Percentiles rank a stretch among this genome's conserved stretches.
These are phyloP conservation scores for Globomyces sp. DNA, from an alignment of 371 early-diverging fungal species.

Conservation along the genomic window DNA sequence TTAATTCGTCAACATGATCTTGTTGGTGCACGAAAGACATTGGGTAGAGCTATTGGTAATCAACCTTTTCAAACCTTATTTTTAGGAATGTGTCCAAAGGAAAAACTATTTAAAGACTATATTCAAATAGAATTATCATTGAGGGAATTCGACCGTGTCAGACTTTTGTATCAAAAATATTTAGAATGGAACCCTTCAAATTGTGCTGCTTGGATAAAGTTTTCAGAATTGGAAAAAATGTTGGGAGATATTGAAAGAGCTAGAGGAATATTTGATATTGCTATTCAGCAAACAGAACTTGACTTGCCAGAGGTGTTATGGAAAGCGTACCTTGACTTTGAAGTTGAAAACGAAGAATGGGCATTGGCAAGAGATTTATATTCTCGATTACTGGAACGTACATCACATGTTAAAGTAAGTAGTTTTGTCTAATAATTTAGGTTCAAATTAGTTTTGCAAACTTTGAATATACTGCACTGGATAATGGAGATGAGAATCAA, in stretches of 20 bases:
- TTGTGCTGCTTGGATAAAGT: conserved; percentile 93
- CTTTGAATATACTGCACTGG: conserved; percentile 65
- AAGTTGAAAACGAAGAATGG: conserved; percentile 78
- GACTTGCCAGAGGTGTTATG: conserved; percentile 97
- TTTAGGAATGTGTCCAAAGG: conserved; percentile 39
- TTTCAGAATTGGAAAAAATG: conserved; percentile 82
- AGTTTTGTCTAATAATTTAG: conserved; percentile 18
- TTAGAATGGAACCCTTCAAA: conserved; percentile 81
- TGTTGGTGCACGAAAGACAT: conserved; percentile 69
- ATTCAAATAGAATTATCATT: conserved; percentile 92
- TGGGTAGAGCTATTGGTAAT: conserved; percentile 82
- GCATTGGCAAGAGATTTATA: conserved; percentile 77
- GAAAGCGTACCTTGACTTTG: conserved; percentile 97
- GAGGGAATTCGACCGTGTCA: conserved; percentile 92
- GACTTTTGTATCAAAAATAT: conserved; percentile 84
- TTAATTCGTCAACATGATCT: conserved; percentile 81
- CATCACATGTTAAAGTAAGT: conserved; percentile 90
- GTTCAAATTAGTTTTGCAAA: conserved; percentile 92
- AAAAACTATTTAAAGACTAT: conserved; percentile 88
- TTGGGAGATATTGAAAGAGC: conserved; percentile 87
- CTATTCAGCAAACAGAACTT: conserved; percentile 76
- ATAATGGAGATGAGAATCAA: conserved; percentile 40
- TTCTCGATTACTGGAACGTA: conserved; percentile 77
- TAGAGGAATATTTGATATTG: conserved; percentile 87
- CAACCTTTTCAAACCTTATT: background rate